Conservation (phyloP, 2,329 filamentous ascomycete species). For the Ascochyta viciae-villosae region DNA sequence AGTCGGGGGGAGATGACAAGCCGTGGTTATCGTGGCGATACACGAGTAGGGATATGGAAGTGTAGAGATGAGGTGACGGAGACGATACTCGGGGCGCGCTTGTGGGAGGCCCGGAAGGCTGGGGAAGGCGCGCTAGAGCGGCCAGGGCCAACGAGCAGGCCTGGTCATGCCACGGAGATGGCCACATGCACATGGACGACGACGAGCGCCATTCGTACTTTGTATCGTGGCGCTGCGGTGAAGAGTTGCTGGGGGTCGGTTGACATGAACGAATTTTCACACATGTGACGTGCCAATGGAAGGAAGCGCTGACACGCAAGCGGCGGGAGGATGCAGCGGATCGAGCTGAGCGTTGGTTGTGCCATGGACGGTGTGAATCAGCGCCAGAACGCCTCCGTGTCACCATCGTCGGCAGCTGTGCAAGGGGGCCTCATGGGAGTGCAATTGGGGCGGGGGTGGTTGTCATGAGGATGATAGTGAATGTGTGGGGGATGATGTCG, state of each 20-base stretch:
- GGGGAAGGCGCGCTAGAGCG: conserved; percentile 5
- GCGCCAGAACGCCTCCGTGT: background rate
- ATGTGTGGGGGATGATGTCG: background rate
- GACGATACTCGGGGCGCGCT: background rate
- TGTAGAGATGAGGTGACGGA: conserved; percentile 1
- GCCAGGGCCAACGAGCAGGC: background rate
- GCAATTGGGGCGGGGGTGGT: background rate
- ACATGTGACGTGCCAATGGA: conserved; percentile 1
- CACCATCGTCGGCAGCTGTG: conserved; percentile 2
- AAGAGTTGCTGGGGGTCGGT: conserved; percentile 8
- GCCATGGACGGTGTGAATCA: conserved; percentile 1
- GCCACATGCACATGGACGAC: background rate
- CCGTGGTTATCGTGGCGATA: conserved; percentile 9
- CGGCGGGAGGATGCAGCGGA: background rate
- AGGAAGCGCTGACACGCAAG: conserved; percentile 1
- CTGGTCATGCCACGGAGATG: background rate
- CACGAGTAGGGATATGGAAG: background rate
- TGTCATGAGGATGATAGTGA: background rate
- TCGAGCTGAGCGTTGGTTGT: conserved; percentile 1
- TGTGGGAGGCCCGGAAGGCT: background rate
- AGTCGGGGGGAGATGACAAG: conserved; percentile 1
- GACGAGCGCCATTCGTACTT: background rate
- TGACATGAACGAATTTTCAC: conserved; percentile 32
- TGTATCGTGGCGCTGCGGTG: background rate
- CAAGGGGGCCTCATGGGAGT: background rate